Evolutionary conservation across 176 grass and related monocot species (phyloP).

Genomic region (Areca catechu): DNA sequence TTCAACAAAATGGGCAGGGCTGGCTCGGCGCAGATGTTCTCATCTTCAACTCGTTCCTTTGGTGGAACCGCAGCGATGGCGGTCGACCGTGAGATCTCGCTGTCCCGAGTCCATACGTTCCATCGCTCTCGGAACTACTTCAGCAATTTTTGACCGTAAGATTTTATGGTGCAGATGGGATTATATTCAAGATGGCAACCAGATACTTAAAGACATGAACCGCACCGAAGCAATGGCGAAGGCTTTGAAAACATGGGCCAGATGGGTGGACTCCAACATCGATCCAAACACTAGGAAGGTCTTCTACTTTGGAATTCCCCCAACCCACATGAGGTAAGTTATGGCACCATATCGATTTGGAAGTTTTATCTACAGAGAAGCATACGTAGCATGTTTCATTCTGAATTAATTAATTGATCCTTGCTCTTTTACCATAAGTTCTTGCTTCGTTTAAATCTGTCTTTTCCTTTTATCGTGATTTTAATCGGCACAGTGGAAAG

Average conservation of each 20-base stretch:
- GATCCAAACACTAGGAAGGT: conserved; percentile 30
- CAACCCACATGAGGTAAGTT: conserved; percentile 44
- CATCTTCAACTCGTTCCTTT: conserved; percentile 85
- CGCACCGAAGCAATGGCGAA: conserved; percentile 47
- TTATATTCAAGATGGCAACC: conserved; percentile 40
- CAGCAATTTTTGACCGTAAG: too few relatives aligned
- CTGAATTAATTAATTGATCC: too few relatives aligned
- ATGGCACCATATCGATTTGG: neutral
- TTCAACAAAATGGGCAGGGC: conserved; percentile 15
- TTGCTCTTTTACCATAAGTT: too few relatives aligned
- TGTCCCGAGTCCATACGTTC: too few relatives aligned
- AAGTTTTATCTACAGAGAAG: neutral
- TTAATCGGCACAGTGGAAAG: neutral
- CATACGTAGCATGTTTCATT: too few relatives aligned
- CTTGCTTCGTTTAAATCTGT: too few relatives aligned
- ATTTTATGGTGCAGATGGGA: conserved; percentile 45
- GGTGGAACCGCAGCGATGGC: conserved; percentile 53
- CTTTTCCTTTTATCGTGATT: too few relatives aligned
- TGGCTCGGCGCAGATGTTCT: conserved; percentile 68
- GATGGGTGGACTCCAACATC: conserved; percentile 56
- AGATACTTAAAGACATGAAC: conserved; percentile 50
- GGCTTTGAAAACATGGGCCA: conserved; percentile 61
- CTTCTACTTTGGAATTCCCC: conserved; percentile 76
- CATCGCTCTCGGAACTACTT: too few relatives aligned
- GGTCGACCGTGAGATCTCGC: conserved; percentile 25